Evolutionary conservation across 1,284 basidiomycete genomes (phyloP).

Genomic region (Cryptococcus sp.): DNA sequence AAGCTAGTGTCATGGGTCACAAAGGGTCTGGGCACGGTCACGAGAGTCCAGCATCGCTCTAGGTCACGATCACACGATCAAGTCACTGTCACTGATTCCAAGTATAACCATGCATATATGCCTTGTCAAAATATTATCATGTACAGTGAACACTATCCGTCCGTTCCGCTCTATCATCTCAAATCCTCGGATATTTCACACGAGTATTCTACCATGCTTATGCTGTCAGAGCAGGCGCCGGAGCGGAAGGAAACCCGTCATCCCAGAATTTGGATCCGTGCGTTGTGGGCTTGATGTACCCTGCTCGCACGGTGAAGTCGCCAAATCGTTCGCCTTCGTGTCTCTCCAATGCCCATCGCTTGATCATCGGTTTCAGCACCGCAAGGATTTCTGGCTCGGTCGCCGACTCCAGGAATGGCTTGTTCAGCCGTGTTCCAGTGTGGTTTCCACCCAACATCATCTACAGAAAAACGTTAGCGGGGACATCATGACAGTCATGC

Average conservation of each 20-base stretch:
- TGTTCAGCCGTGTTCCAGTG: constrained; percentile 89
- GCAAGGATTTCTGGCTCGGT: constrained; percentile 91
- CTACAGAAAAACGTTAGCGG: constrained; percentile 9
- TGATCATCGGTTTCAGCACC: constrained; percentile 89
- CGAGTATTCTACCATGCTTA: not conserved
- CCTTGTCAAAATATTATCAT: no score
- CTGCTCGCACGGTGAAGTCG: constrained; percentile 87
- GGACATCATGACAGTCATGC: constrained; percentile 6
- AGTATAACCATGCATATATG: no score
- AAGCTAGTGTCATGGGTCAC: not conserved
- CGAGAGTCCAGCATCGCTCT: no score
- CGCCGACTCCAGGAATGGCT: constrained; percentile 74
- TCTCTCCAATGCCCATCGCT: constrained; percentile 85
- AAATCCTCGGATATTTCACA: not conserved
- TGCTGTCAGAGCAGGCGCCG: constrained; percentile 11
- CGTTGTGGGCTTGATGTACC: constrained; percentile 77
- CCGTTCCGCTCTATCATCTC: no score
- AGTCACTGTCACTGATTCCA: no score
- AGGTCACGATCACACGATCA: no score
- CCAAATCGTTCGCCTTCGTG: constrained; percentile 90
- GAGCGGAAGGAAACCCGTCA: constrained; percentile 43
- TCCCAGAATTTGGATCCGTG: constrained; percentile 82
- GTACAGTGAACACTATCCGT: no score
- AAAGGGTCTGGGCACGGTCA: no score
- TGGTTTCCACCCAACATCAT: constrained; percentile 97